Evolutionary conservation across 768 basidiomycete species (phyloP), one percentile per base, ranked within the genome.

Genomic region (Daedalea quercina): DNA sequence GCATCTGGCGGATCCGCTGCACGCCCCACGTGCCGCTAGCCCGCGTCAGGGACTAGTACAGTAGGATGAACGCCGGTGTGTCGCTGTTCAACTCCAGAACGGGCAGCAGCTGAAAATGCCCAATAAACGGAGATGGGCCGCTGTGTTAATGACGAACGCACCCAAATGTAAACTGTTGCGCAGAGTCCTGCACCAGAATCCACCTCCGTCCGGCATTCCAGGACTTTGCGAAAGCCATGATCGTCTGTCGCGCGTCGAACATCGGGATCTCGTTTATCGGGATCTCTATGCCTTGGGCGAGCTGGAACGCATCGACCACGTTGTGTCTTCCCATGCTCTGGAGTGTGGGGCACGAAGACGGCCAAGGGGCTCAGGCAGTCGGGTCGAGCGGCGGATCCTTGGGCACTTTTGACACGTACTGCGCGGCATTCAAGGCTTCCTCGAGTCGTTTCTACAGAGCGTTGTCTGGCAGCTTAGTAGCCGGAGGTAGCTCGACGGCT

Each of bases 21-120:
- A 41, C 24, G 6, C 51, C 57, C 2, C 44, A 44, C 28, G 19
- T 4, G 7, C 52, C 46, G 22, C 49, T 50, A 1, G 19, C 46
- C 0, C 37, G 26, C 3, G 54, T 51, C 24, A 42, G 45, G 7
- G 43, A 19, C 2, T 20, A 41, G 52, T 59, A 62, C 9, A 59
- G 47, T 13, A 59, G n/a, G 3, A 59, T 35, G 7, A 62, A 43
- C 6, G 53, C 44, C 0, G 60, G 60, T 12, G 58, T 57, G 11
- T 47, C 25, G 19, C 53, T 40, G 41, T 57, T 45, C 12, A 59
- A 12, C 37, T 54, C 31, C 19, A 41, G 26, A 2, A 59, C 53
- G 19, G 37, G 28, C 8, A 62, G 13, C 19, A 62, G 41, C 60
- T 62, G 41, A 3, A 46, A 6, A 2, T 40, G 9, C 20, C 42